A percentile compares a stretch with the other conserved stretches of the same genome.
phyloP scores from a whole-genome alignment of 495 filamentous ascomycete genomes.

The Recurvomyces mirabilis region DNA sequence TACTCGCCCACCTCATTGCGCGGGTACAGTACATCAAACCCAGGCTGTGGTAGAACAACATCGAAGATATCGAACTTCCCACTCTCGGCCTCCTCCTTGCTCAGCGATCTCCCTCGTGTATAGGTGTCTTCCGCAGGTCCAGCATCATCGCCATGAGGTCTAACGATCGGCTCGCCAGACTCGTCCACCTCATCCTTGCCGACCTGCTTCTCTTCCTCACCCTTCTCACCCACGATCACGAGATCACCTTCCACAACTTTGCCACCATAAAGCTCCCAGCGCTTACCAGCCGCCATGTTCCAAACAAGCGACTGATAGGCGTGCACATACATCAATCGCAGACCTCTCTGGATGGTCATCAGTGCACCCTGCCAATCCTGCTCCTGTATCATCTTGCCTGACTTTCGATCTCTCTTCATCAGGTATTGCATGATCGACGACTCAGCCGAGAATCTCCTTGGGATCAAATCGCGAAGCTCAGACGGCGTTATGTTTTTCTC shows the following conservation, averaged over 20 bases:
- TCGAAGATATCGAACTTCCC: conserved; percentile 77
- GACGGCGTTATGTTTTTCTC: conserved; percentile 26
- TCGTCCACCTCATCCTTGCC: conserved; percentile 44
- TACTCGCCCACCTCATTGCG: conserved; percentile 66
- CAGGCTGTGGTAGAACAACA: conserved; percentile 86
- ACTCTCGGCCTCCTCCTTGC: conserved; percentile 63
- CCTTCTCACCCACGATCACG: conserved; percentile 50
- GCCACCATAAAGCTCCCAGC: conserved; percentile 60
- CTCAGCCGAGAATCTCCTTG: conserved; percentile 73
- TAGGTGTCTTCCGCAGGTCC: conserved; percentile 50
- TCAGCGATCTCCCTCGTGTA: conserved; percentile 62
- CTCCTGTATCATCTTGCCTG: conserved; percentile 17
- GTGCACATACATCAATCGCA: conserved; percentile 90
- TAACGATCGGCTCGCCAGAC: conserved; percentile 57
- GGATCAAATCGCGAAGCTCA: conserved; percentile 55
- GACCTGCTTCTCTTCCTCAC: conserved; percentile 33
- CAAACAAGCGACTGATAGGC: conserved; percentile 91
- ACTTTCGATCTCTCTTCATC: conserved; percentile 25
- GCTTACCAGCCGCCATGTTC: conserved; percentile 71
- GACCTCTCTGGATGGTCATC: conserved; percentile 58
- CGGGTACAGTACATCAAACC: conserved; percentile 82
- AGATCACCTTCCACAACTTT: conserved; percentile 77
- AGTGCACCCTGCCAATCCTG: conserved; percentile 71
- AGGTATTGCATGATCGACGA: conserved; percentile 64
- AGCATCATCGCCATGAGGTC: conserved; percentile 45